Evolutionary conservation across 2,329 filamentous ascomycete genomes (phyloP).

Genomic region (Claviceps pusilla): DNA sequence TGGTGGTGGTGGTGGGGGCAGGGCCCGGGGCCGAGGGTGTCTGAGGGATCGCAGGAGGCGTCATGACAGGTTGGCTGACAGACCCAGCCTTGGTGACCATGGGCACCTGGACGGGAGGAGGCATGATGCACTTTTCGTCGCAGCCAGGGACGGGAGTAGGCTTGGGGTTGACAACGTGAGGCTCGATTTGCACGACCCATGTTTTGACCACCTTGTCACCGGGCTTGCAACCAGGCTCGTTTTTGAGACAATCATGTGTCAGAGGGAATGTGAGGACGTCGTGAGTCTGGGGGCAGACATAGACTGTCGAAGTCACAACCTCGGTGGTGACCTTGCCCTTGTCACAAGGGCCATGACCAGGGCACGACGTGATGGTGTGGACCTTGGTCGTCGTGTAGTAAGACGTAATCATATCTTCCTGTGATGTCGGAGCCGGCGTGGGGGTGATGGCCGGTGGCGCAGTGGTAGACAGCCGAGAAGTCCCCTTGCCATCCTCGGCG

Average conservation of each 20-base stretch:
- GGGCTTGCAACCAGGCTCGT: constrained; percentile 13
- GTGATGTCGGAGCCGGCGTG: constrained; percentile 3
- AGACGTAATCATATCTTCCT: constrained; percentile 12
- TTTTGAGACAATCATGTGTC: constrained; percentile 14
- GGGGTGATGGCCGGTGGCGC: background rate
- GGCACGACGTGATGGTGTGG: constrained; percentile 43
- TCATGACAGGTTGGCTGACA: background rate
- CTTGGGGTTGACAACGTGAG: constrained; percentile 10
- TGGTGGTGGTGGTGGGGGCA: background rate
- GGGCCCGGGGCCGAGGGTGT: background rate
- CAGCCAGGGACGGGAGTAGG: constrained; percentile 12
- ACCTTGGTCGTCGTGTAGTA: constrained; percentile 38
- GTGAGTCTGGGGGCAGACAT: constrained; percentile 12
- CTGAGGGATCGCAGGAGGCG: background rate
- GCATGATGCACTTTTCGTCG: constrained; percentile 6
- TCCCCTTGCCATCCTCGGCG: background rate
- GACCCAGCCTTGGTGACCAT: constrained; percentile 1
- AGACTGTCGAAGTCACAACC: constrained; percentile 11
- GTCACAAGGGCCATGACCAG: constrained; percentile 24
- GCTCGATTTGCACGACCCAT: constrained; percentile 12
- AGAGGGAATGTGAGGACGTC: constrained; percentile 16
- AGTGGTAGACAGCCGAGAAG: background rate
- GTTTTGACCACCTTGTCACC: constrained; percentile 13
- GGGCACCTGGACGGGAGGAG: constrained; percentile 6
- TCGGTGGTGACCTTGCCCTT: constrained; percentile 12